Percentiles rank a stretch among this genome's conserved stretches.
phyloP scores from a whole-genome alignment of 192 early-diverging fungal genomes.

The Backusella psychrophila region DNA sequence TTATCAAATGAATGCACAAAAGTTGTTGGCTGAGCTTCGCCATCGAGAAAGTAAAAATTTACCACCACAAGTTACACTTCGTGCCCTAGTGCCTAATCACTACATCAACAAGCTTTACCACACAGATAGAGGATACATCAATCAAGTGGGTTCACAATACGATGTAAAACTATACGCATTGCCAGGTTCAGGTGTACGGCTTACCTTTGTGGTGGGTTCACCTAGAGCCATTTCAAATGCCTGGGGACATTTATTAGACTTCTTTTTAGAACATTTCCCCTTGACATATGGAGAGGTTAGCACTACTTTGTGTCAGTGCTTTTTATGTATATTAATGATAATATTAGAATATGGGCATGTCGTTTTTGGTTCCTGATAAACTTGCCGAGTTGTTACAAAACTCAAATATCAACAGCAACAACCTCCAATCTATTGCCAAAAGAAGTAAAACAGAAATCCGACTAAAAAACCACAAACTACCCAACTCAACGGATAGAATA shows the following conservation, averaged over 20 bases:
- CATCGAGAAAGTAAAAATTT: not conserved
- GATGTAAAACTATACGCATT: not conserved
- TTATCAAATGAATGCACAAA: not conserved
- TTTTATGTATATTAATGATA: not conserved
- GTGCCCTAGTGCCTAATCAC: not conserved
- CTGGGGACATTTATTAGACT: not conserved
- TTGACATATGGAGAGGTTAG: not conserved
- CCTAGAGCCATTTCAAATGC: not conserved
- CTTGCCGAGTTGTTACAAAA: not conserved
- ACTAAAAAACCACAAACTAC: not conserved
- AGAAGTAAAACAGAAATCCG: not conserved
- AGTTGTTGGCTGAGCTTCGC: not conserved
- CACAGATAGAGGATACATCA: not conserved
- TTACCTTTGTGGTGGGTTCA: not conserved
- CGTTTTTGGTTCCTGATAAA: not conserved
- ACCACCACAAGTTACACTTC: not conserved
- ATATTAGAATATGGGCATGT: not conserved
- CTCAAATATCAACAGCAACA: not conserved
- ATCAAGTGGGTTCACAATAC: not conserved
- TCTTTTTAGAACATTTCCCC: not conserved
- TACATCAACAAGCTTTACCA: not conserved
- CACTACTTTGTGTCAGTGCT: not conserved
- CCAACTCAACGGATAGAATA: not conserved
- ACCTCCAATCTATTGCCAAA: not conserved
- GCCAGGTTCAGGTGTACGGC: not conserved